Evolutionary conservation across 352 stramenopile species (phyloP), one percentile per base, ranked within the genome.

Genomic region (Phytophthora pinifolia): DNA sequence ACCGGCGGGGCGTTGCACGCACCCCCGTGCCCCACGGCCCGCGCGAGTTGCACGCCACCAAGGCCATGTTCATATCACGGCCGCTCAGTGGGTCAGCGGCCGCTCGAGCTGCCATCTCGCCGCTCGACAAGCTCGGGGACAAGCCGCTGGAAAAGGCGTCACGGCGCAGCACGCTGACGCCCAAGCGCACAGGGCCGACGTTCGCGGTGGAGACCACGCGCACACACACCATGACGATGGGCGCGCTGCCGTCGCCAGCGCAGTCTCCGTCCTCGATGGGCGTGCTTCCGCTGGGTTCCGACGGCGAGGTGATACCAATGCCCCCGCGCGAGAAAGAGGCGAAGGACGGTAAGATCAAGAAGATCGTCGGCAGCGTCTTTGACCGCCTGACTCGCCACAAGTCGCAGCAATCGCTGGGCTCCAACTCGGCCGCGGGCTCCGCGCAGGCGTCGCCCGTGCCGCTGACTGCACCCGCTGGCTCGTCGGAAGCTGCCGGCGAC

Each of bases 301-400:
- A 72, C 37, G 51, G 49, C 0, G 57, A 70, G 33, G 52, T 58
- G n/a, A 63, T 70, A 9, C 54, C 54, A 4, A 60, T 57, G 34
- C 54, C 55, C 34, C 50, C 46, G 6, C 54, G 55, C 6, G 58
- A 65, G 44, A 70, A 61, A 59, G 60, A 67, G 44, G 53, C 48
- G 22, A 75, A 80, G 35, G 72, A 85, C 44, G 72, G 76, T 57
- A 88, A 88, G 49, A 88, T 87, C 62, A 91, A 91, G 57, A 91
- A 91, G 52, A 81, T 91, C 38, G 72, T 91, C 46, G 80, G 78
- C 22, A 88, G 74, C 32, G 67, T 89, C 5, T 84, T 84, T 61
- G 78, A 86, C 43, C 75, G 79, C 2, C 56, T 89, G 25, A 83
- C 80, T 59, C 76, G 79, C 17, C 76, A 86, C 71, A 87, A 88